Conservation (phyloP, 2,329 filamentous ascomycete genomes). For the Colletotrichum euphorbiae region DNA sequence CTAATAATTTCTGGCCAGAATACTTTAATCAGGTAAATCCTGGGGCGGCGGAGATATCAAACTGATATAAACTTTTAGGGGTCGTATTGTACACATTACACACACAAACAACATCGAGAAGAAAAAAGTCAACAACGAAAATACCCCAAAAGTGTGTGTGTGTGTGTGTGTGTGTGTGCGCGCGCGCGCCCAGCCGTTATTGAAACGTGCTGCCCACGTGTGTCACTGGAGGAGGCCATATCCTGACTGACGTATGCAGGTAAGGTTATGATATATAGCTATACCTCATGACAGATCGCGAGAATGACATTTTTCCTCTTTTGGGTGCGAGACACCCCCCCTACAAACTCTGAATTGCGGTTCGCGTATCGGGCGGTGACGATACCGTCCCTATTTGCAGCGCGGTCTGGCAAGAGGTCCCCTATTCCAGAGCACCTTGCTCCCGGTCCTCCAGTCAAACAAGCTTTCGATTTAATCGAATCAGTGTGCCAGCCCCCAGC, state of each 20-base stretch:
- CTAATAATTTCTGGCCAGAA: no score
- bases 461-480: constrained; percentile 39
- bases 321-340: constrained; percentile 28
- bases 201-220: constrained; percentile 37
- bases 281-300: constrained; percentile 31
- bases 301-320: constrained; percentile 28
- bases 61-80: no score
- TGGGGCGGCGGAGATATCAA: no score
- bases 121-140: background rate
- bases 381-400: constrained; percentile 14
- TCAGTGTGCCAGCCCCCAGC: constrained; percentile 16
- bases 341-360: constrained; percentile 35
- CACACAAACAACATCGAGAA: background rate
- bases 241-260: constrained; percentile 36
- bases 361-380: constrained; percentile 32
- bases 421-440: constrained; percentile 25
- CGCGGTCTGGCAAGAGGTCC: constrained; percentile 6
- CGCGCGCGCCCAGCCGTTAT: constrained; percentile 22
- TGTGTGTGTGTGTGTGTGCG: background rate
- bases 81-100: no score
- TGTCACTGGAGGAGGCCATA: constrained; percentile 22
- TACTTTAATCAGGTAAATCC: no score
- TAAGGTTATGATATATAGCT: constrained; percentile 21
- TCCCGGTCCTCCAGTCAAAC: constrained; percentile 15
- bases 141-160: constrained; percentile 3